phyloP scores from a whole-genome alignment of 2,329 filamentous ascomycete genomes.

The Hypoxylon sp. region DNA sequence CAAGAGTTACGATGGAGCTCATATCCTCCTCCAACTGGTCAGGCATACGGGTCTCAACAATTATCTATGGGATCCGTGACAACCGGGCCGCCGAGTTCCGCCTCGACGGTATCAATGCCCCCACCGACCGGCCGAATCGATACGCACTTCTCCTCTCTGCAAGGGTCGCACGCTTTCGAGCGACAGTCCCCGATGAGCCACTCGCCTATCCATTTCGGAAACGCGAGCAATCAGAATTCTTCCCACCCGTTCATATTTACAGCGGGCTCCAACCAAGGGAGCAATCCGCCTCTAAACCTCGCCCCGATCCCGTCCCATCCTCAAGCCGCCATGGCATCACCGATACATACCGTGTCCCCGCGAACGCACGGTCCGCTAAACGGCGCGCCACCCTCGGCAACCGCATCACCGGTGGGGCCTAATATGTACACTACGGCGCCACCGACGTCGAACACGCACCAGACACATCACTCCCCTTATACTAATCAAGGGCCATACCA shows the following conservation, averaged over 20 bases:
- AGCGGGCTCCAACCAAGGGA: slow-evolving; percentile 40
- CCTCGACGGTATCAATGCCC: slow-evolving; percentile 47
- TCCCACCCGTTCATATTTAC: slow-evolving; percentile 45
- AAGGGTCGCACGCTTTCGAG: slow-evolving; percentile 43
- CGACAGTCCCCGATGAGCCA: slow-evolving; percentile 48
- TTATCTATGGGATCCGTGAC: slow-evolving; percentile 43
- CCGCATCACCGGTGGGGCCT: slow-evolving; percentile 47
- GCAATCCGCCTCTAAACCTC: slow-evolving; percentile 42
- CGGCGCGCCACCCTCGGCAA: slow-evolving; percentile 40
- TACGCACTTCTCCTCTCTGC: slow-evolving; percentile 47
- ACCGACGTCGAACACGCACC: slow-evolving; percentile 45
- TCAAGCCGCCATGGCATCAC: slow-evolving; percentile 44
- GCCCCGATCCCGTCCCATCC: slow-evolving; percentile 45
- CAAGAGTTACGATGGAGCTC: slow-evolving; percentile 46
- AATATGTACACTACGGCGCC: slow-evolving; percentile 48
- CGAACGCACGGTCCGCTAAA: slow-evolving; percentile 44
- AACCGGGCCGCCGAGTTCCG: slow-evolving; percentile 44
- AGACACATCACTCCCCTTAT: slow-evolving; percentile 46
- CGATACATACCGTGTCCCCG: slow-evolving; percentile 47
- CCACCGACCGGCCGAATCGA: slow-evolving; percentile 47
- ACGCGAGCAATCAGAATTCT: slow-evolving; percentile 39
- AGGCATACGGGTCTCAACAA: slow-evolving; percentile 41
- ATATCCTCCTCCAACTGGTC: slow-evolving; percentile 41
- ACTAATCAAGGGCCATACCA: slow-evolving; percentile 44
- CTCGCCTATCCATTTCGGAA: slow-evolving; percentile 45